Evolutionary conservation across 2,329 filamentous ascomycete species (phyloP).

Genomic region (Scortechinia acanthostroma): DNA sequence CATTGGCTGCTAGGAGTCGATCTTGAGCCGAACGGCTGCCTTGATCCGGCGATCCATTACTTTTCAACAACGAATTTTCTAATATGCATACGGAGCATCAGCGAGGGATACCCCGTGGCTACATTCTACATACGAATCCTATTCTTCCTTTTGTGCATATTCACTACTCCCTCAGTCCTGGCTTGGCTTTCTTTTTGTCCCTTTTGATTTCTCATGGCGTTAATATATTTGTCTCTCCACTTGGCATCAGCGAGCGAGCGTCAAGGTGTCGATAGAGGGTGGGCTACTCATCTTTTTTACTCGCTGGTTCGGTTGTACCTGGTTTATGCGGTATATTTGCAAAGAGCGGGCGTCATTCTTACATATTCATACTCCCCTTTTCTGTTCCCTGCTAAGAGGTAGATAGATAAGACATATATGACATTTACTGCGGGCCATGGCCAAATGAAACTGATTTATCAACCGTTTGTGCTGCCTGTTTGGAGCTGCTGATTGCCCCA

Average conservation of each 20-base stretch:
- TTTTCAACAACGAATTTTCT: constrained; percentile 5
- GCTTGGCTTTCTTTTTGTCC: constrained; percentile 4
- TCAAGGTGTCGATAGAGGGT: neutral
- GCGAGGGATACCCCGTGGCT: constrained; percentile 14
- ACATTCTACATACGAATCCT: constrained; percentile 8
- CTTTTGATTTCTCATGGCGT: neutral
- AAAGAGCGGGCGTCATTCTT: neutral
- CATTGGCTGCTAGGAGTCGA: neutral
- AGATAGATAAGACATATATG: no score
- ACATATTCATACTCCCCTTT: no score
- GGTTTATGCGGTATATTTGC: no score
- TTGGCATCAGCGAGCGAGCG: no score
- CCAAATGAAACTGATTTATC: no score
- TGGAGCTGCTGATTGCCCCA: no score
- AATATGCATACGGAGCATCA: constrained; percentile 13
- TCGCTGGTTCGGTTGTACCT: neutral
- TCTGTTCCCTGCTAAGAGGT: no score
- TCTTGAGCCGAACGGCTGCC: neutral
- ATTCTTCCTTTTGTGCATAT: neutral
- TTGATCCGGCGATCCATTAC: neutral
- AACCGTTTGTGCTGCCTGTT: no score
- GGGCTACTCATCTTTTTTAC: neutral
- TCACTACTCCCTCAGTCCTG: constrained; percentile 5
- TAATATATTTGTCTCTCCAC: no score
- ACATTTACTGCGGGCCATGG: no score